These are phyloP conservation scores for Parietichytrium sp. DNA, from an alignment of 108 stramenopile species.

Conservation along the genomic window DNA sequence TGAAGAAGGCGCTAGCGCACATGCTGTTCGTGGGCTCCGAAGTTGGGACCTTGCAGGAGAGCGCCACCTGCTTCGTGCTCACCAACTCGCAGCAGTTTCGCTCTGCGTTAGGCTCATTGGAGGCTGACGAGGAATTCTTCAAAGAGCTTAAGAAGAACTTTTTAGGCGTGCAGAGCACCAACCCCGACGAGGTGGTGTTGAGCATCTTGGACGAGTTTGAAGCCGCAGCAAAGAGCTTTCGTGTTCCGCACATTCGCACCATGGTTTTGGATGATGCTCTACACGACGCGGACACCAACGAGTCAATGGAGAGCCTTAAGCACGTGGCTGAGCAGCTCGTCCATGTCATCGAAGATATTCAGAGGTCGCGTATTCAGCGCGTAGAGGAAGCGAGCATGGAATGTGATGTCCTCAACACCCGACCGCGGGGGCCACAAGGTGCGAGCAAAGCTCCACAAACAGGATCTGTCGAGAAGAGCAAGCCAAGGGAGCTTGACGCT, in stretches of 20 bases:
- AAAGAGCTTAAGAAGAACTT: neutral
- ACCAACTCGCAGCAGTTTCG: neutral
- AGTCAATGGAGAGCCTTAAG: neutral
- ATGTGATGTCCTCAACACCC: neutral
- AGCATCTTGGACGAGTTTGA: neutral
- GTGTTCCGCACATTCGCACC: neutral
- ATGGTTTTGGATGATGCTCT: neutral
- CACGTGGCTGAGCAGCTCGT: neutral
- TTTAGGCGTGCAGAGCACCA: neutral
- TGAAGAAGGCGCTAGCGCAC: neutral
- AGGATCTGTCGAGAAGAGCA: too few relatives aligned
- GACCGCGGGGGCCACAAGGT: neutral
- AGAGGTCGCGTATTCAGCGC: neutral
- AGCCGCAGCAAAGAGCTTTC: neutral
- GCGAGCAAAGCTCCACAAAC: neutral
- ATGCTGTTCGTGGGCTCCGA: neutral
- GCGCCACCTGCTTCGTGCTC: neutral
- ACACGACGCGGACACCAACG: neutral
- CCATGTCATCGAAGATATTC: neutral
- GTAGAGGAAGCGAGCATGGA: neutral
- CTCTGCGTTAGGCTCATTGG: neutral
- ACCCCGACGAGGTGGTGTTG: neutral
- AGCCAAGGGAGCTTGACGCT: too few relatives aligned
- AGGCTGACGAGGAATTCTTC: neutral
- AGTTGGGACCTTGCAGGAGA: neutral